Percentiles rank a stretch among this genome's conserved stretches.
Conservation (phyloP, 2,329 filamentous ascomycete species). For the Sclerotinia spermophila region DNA sequence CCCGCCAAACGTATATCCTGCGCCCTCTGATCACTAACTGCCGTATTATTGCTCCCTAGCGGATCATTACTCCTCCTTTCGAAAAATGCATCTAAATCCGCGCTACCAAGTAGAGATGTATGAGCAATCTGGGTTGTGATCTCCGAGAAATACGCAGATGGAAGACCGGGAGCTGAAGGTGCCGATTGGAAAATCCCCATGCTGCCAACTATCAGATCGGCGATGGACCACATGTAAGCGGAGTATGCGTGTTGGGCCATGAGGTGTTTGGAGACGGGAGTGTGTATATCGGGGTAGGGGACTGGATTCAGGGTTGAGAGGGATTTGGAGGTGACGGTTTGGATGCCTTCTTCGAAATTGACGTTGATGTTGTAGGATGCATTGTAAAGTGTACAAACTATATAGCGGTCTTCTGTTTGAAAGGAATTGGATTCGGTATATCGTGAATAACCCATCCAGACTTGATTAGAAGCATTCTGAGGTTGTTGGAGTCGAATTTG, state of each 20-base stretch:
- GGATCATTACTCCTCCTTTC: constrained; percentile 10
- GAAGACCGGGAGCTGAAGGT: constrained; percentile 4
- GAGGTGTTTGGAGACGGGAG: background rate
- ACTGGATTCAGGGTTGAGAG: constrained; percentile 9
- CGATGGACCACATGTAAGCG: constrained; percentile 23
- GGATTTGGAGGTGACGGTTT: constrained; percentile 15
- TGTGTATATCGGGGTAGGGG: constrained; percentile 18
- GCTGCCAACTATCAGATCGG: constrained; percentile 22
- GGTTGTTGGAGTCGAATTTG: constrained; percentile 20
- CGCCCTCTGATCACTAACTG: background rate
- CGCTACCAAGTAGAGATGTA: constrained; percentile 23
- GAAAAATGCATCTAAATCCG: constrained; percentile 25
- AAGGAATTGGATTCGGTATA: constrained; percentile 8
- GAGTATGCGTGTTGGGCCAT: constrained; percentile 24
- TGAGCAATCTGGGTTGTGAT: constrained; percentile 22
- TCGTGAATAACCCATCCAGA: constrained; percentile 22
- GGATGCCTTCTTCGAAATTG: constrained; percentile 20
- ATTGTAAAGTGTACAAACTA: constrained; percentile 22
- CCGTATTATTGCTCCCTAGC: background rate
- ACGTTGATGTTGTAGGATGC: constrained; percentile 23
- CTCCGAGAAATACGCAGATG: constrained; percentile 16
- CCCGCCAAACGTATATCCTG: background rate
- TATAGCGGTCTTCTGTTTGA: constrained; percentile 15
- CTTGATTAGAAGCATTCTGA: constrained; percentile 21
- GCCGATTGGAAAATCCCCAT: constrained; percentile 20